phyloP scores from a whole-genome alignment of 2,329 filamentous ascomycete genomes.

The Monilinia polystroma region DNA sequence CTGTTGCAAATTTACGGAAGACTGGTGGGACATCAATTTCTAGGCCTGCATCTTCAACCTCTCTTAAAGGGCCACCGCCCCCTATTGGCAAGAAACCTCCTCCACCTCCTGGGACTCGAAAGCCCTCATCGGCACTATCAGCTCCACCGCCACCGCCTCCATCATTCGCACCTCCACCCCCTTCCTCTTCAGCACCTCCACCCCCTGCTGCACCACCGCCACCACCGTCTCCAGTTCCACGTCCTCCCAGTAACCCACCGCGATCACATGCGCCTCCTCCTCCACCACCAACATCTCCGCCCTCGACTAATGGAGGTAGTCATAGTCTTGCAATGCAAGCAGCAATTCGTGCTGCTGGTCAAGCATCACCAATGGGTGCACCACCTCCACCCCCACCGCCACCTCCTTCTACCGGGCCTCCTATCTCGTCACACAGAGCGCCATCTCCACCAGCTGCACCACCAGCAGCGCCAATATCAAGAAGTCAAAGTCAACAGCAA shows the following conservation, averaged over 20 bases:
- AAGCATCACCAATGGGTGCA: slow-evolving; percentile 44
- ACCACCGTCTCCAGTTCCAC: slow-evolving; percentile 41
- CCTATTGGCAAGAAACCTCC: slow-evolving; percentile 75
- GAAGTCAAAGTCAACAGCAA: slow-evolving; percentile 45
- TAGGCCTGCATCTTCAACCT: slow-evolving; percentile 60
- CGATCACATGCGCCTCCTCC: slow-evolving; percentile 38
- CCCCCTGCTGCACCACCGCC: slow-evolving; percentile 41
- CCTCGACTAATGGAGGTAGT: slow-evolving; percentile 35
- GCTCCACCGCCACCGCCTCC: slow-evolving; percentile 42
- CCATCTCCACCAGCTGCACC: slow-evolving; percentile 43
- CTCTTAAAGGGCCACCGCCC: slow-evolving; percentile 70
- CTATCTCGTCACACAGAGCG: slow-evolving; percentile 39
- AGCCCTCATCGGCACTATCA: slow-evolving; percentile 48
- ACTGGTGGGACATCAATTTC: slow-evolving; percentile 49
- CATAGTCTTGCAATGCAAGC: slow-evolving; percentile 48
- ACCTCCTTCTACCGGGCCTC: slow-evolving; percentile 42
- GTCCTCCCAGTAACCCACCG: slow-evolving; percentile 41
- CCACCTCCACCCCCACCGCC: slow-evolving; percentile 42
- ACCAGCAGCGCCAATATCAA: slow-evolving; percentile 42
- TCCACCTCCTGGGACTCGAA: slow-evolving; percentile 58
- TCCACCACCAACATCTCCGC: slow-evolving; percentile 40
- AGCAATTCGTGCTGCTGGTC: slow-evolving; percentile 47
- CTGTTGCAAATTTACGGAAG: slow-evolving; percentile 62
- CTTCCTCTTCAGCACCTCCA: slow-evolving; percentile 39
- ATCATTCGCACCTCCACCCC: slow-evolving; percentile 37